Percentiles rank a stretch among this genome's conserved stretches.
phyloP scores from a whole-genome alignment of 1,284 basidiomycete genomes.

The Leccinum pseudoinsigne region DNA sequence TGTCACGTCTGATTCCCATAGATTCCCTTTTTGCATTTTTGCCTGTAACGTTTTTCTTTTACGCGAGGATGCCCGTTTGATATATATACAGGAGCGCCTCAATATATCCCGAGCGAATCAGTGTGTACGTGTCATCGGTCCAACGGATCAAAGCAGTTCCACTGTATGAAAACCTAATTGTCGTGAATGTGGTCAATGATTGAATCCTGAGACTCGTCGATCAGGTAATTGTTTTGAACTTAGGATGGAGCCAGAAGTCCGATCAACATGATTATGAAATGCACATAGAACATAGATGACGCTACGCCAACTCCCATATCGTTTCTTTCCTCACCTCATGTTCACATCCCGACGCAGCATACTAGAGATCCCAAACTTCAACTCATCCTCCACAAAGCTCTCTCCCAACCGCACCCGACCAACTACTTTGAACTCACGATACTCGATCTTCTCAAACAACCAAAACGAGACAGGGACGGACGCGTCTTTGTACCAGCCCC shows the following conservation, averaged over 20 bases:
- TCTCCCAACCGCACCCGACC: conserved; percentile 21
- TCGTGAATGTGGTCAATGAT: too few relatives aligned
- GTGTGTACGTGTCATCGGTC: background rate
- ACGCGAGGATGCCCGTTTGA: background rate
- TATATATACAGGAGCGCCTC: background rate
- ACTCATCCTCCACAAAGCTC: conserved; percentile 11
- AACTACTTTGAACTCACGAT: conserved; percentile 30
- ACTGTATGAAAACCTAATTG: too few relatives aligned
- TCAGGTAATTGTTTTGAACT: background rate
- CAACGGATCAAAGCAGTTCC: background rate
- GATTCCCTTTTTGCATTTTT: too few relatives aligned
- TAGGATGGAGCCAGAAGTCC: background rate
- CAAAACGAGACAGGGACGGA: conserved; percentile 34
- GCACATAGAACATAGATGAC: background rate
- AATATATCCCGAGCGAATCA: too few relatives aligned
- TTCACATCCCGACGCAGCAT: conserved; percentile 21
- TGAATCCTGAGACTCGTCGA: background rate
- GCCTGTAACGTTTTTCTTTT: too few relatives aligned
- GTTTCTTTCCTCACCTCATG: conserved; percentile 16
- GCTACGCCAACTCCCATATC: background rate
- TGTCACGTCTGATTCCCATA: too few relatives aligned
- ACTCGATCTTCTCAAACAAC: conserved; percentile 35
- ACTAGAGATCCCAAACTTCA: conserved; percentile 24
- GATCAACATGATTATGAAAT: background rate
- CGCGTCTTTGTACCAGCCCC: conserved; percentile 33